phyloP scores from a whole-genome alignment of 768 basidiomycete species.

The Boletus subparvulus region DNA sequence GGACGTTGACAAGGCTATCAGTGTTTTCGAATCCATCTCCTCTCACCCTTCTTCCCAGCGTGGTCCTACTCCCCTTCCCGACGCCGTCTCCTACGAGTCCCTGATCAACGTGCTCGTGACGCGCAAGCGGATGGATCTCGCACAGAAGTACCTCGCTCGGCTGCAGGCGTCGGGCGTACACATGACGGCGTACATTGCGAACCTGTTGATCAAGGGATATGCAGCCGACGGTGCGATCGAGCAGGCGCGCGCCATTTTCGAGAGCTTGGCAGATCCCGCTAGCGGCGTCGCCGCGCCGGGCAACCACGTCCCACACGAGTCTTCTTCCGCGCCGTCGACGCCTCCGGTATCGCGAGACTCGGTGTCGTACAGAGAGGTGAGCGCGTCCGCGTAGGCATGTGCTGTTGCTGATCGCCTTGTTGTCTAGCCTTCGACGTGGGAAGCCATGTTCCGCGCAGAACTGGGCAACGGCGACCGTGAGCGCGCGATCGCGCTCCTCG shows the following conservation, averaged over 20 bases:
- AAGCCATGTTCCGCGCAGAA: constrained; percentile 93
- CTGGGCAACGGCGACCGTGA: constrained; percentile 73
- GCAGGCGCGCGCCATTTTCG: constrained; percentile 75
- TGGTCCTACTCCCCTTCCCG: constrained; percentile 46
- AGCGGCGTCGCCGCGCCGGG: constrained; percentile 84
- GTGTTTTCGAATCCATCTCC: constrained; percentile 74
- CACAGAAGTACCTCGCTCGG: constrained; percentile 62
- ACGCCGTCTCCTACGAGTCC: constrained; percentile 88
- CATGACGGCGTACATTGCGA: constrained; percentile 95
- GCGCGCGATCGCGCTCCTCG: constrained; percentile 65
- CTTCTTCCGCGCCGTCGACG: constrained; percentile 29
- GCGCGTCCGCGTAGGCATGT: background rate
- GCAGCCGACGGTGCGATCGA: constrained; percentile 69
- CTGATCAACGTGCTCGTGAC: constrained; percentile 84
- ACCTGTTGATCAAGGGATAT: constrained; percentile 58
- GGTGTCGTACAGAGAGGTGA: constrained; percentile 38
- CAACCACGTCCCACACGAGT: constrained; percentile 78
- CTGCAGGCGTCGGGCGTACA: constrained; percentile 66
- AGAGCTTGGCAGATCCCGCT: constrained; percentile 74
- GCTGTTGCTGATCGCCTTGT: background rate
- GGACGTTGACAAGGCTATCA: constrained; percentile 73
- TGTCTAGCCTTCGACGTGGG: constrained; percentile 84
- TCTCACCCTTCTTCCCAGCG: constrained; percentile 45
- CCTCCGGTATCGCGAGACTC: constrained; percentile 38
- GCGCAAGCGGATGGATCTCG: constrained; percentile 73